Evolutionary conservation across 306 rosid species (phyloP), one percentile per base, ranked within the genome.

Genomic region (Dryas drummondii): DNA sequence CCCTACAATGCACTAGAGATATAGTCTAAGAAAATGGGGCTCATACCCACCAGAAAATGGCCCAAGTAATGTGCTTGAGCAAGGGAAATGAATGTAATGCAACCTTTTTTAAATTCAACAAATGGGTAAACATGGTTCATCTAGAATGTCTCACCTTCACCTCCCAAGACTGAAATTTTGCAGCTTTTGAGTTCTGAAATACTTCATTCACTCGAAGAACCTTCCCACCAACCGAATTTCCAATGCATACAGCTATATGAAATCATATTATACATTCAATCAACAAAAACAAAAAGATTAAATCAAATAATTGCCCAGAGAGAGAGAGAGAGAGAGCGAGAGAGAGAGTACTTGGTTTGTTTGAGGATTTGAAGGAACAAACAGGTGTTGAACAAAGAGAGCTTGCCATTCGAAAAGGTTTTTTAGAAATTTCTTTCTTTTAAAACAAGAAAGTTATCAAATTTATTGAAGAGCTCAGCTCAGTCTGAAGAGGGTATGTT

Each of bases 321-420:
- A 41, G 42, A 74, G 62, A 69, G 57, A 64, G 17, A 57, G 19
- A 26, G 50, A 15, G 72, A 19, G 69, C 67, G 45, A 42, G 15
- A 65, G 58, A 47, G 60, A 68, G 16, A 16, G 62, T 79, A 96
- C 99, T 94, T 78, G 91, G 88, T 71, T 65, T 89, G 84, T 82
- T 83, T n/a, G 97, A 82, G 81, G 88, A 73, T 72, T 81, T 82
- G 68, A 89, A 77, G 82, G 96, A 85, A 81, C 89, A 86, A 64
- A 86, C 50, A 32, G 93, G 88, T 54, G 91, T 44, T 52, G 83
- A 79, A 71, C 78, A 74, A 1, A 83, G 48, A 80, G 91, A 80
- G 58, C 78, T 76, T 44, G 98, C 91, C 99, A 96, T 96, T 83
- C 44, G 66, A 72, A 59, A 45, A 19, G 14, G 62, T 7, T 7